Conservation (phyloP, 2,329 filamentous ascomycete genomes). For the Reticulascus tulasneorum region DNA sequence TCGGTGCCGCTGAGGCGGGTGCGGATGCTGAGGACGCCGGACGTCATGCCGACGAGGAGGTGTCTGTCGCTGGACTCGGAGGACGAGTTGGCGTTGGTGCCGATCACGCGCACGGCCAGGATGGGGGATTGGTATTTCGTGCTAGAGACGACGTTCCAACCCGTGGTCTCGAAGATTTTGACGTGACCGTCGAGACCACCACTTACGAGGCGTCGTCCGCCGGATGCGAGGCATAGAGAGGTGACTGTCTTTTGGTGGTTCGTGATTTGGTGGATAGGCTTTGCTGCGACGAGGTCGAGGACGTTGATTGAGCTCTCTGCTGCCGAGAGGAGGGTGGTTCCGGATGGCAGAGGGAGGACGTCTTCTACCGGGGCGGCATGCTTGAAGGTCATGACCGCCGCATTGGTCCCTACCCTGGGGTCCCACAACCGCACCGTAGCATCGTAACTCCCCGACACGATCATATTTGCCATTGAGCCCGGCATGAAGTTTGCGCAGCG, state of each 20-base stretch:
- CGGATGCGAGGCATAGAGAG: conserved; percentile 74
- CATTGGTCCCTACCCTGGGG: conserved; percentile 63
- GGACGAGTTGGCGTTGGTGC: conserved; percentile 51
- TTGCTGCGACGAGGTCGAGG: conserved; percentile 86
- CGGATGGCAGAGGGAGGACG: conserved; percentile 81
- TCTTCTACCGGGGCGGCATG: conserved; percentile 85
- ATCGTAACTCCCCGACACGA: conserved; percentile 92
- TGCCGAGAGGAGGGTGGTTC: conserved; percentile 80
- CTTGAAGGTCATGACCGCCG: conserved; percentile 86
- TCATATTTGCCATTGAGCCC: conserved; percentile 63
- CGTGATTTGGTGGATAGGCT: conserved; percentile 78
- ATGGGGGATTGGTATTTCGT: conserved; percentile 92
- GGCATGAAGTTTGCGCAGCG: conserved; percentile 84
- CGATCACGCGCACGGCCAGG: conserved; percentile 75
- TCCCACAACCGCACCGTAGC: conserved; percentile 93
- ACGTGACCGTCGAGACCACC: conserved; percentile 93
- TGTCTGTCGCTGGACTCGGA: conserved; percentile 65
- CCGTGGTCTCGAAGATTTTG: conserved; percentile 91
- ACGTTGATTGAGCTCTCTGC: conserved; percentile 86
- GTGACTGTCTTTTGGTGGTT: conserved; percentile 99
- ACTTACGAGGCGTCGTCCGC: conserved; percentile 75
- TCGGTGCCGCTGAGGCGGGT: conserved; percentile 84
- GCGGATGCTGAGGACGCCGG: conserved; percentile 83
- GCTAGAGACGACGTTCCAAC: conserved; percentile 94
- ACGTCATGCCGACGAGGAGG: conserved; percentile 91